Evolutionary conservation across 345 rosid species (phyloP), one percentile per base, ranked within the genome.

Genomic region (Kandelia obovata): DNA sequence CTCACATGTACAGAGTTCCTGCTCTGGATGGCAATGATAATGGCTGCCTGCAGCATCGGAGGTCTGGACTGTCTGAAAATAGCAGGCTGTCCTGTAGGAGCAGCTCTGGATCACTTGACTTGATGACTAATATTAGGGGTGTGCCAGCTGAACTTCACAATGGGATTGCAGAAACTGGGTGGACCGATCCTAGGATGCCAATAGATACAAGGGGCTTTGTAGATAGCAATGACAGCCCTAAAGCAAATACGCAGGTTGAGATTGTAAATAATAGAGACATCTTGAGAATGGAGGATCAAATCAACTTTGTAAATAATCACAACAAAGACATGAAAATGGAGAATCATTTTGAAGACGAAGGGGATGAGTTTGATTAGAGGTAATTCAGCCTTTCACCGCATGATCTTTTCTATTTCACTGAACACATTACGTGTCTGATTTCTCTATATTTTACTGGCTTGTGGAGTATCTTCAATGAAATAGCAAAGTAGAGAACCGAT

Each of bases 251-350:
- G 35, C 68, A 34, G 81, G 76, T 74, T 61, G 84, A 78, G 74
- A 72, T 56, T 87, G 91, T 85, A 85, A 83, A 85, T 84, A 79
- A 77, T 76, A 83, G 70, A 66, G 88, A 81, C 73, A 79, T 81
- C 80, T 79, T 55, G 62, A 73, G 71, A 51, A 71, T 70, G 75
- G 90, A 84, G 78, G 87, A 70, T 68, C 85, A 79, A 63, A 84
- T 76, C 73, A 80, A 74, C 83, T 68, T 75, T 87, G 88, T 87
- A 86, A 77, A 88, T 82, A 85, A 62, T 28, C 71, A 79, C 71
- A 75, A 75, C 37, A 80, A 78, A 73, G 78, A 78, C 79, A 79
- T 49, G 75, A 79, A 75, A 74, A 68, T 74, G 82, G 85, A 83
- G 81, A 81, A 73, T 73, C 83, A 70, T 75, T 82, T 75, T 75